Evolutionary conservation across 495 filamentous ascomycete species (phyloP), one percentile per base, ranked within the genome.

Genomic region (Clavariopsis aquatica): DNA sequence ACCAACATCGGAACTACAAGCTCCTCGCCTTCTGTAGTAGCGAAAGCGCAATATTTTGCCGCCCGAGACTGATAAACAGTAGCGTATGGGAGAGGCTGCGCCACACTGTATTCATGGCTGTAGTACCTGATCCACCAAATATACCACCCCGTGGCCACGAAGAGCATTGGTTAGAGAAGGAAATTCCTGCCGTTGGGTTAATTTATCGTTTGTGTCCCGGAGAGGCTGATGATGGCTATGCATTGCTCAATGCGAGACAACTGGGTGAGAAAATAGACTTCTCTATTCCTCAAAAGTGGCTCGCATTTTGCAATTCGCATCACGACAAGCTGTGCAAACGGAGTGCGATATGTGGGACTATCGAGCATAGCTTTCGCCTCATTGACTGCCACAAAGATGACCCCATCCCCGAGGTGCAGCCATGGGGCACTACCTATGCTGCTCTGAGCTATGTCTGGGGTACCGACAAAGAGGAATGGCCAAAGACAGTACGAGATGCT

Each of bases 1-100:
- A 56, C 13, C 47, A 2, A 13, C 59, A 67, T 41, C 26, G 28
- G 47, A 31, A 31, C 7, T 67, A 64, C 49, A 70, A 70, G 57
- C 68, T 70, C 46, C 68, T 70, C 51, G 68, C 64, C 20, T 70
- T 70, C 49, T 38, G 57, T 26, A 67, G 64, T 46, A 70, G 68
- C 49, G 68, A 70, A 13, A 70, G 68, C 58, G 62, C 57, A 58
- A 23, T 64, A 28, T 66, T 66, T 43, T 12, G 56, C 31, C 31
- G 5, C 12, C 31, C 38, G 15, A 10, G 4, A 43, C 13, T 43
- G 38, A 43, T 15, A 17, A 3, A 9, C 9, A 43, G 38, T 17
- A 43, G 38, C 38, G 38, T 43, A 17, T 43, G 38, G 38, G n/a
- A 43, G 12, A 17, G 2, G 38, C 6, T 43, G 8, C 12, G 38